Percentiles rank a stretch among this genome's conserved stretches.
Conservation (phyloP, 2,329 filamentous ascomycete species). For the Cladosporium colombiae region DNA sequence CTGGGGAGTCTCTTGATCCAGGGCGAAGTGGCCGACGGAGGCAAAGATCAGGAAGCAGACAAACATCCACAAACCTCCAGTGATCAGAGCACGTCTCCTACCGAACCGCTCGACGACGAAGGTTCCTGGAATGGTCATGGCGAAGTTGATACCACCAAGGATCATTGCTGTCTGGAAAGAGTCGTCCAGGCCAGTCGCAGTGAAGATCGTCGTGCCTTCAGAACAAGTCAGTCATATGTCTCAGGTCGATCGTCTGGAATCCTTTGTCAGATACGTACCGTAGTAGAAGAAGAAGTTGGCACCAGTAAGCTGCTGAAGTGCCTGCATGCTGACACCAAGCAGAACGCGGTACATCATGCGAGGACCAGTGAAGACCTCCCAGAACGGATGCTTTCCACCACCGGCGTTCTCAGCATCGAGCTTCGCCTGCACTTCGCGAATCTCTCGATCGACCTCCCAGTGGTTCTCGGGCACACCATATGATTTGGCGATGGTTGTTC, state of each 20-base stretch:
- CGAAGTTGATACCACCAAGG: constrained; percentile 51
- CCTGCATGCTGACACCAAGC: constrained; percentile 63
- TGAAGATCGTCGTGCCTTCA: constrained; percentile 51
- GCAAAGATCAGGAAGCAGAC: constrained; percentile 60
- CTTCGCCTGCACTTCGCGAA: constrained; percentile 58
- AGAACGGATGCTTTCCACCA: constrained; percentile 56
- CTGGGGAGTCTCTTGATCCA: constrained; percentile 37
- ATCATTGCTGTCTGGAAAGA: constrained; percentile 51
- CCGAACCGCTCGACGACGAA: constrained; percentile 51
- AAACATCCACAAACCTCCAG: constrained; percentile 52
- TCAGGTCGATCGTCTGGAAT: no score
- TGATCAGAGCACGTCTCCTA: constrained; percentile 48
- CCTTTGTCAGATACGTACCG: no score
- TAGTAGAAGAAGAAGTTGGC: constrained; percentile 67
- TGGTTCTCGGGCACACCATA: constrained; percentile 60
- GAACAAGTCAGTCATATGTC: no score
- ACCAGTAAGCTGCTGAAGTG: constrained; percentile 68
- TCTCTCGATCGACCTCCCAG: constrained; percentile 53
- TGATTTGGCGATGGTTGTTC: constrained; percentile 53
- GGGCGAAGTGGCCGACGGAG: constrained; percentile 48
- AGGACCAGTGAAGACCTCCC: constrained; percentile 66
- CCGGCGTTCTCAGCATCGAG: constrained; percentile 54
- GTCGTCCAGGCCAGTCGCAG: constrained; percentile 41
- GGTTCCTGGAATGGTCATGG: constrained; percentile 48
- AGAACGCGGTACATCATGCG: constrained; percentile 67